Evolutionary conservation across 163 green algal genomes (phyloP), one percentile per base, ranked within the genome.

Genomic region (Smithsoniella earleae): DNA sequence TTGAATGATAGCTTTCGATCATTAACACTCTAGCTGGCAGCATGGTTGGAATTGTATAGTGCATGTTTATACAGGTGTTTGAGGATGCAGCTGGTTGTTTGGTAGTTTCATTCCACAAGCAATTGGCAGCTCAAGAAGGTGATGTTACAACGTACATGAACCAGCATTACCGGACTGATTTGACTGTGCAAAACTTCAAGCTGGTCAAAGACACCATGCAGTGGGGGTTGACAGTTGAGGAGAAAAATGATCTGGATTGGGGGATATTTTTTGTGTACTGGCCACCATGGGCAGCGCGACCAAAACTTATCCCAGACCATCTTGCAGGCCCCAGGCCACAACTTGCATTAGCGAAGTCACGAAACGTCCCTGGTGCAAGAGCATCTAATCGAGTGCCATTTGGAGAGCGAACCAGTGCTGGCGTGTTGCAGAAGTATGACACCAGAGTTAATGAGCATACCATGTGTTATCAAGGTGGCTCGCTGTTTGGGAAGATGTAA

Each of bases 261-360:
- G 58, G 58, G 18, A 33, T 69, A 5, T 69, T 69, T 34, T 69
- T 69, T 31, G 58, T 69, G 58, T 69, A 69, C 25, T 69, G 58
- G 58, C 58, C 58, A n/a, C 58, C 58, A n/a, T 69, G 58, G 58
- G 58, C 58, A 16, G 4, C 58, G n/a, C 58, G 58, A 16, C 58
- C 58, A 43, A 69, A 69, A 33, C 27, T 69, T 5, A 36, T 69
- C 27, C 58, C 58, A 5, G 27, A 30, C 18, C 58, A 69, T 31
- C 58, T 69, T 33, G 58, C 58, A n/a, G 58, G 58, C 4, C 58
- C 25, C 16, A 30, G 58, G 25, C 58, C 58, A n/a, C 16, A 5
- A 16, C 27, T n/a, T 4, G 58, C 58, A 30, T 30, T 34, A 13
- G 6, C 58, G n/a, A 36, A 37, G 30, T 45, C 22, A 36, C 1